Conservation (phyloP, 2,329 filamentous ascomycete genomes). For the Claviceps purpurea region DNA sequence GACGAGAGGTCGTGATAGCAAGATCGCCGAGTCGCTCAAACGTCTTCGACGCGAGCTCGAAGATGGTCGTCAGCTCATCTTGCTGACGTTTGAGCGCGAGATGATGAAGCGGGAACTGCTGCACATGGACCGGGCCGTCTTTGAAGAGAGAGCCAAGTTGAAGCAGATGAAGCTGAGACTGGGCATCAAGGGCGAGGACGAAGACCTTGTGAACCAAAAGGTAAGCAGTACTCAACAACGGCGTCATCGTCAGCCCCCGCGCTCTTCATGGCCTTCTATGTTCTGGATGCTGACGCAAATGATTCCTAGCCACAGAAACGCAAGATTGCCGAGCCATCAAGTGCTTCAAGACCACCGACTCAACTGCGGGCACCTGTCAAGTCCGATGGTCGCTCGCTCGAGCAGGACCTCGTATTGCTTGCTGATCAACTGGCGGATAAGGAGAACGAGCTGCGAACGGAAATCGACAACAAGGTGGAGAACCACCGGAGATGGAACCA, state of each 20-base stretch:
- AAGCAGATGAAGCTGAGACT: conserved; percentile 83
- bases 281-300: conserved; percentile 21
- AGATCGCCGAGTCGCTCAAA: conserved; percentile 89
- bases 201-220: conserved; percentile 90
- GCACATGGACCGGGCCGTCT: conserved; percentile 61
- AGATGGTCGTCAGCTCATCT: conserved; percentile 68
- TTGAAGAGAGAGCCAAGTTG: conserved; percentile 67
- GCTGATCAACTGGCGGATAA: conserved; percentile 69
- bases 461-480: conserved; percentile 75
- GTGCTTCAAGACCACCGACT: conserved; percentile 46
- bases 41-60: conserved; percentile 83
- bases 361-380: conserved; percentile 59
- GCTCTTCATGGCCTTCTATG: no score
- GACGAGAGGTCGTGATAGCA: conserved; percentile 83
- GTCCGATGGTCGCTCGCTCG: conserved; percentile 55
- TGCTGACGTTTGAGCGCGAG: conserved; percentile 69
- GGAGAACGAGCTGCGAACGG: conserved; percentile 64
- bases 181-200: conserved; percentile 82
- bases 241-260: conserved; percentile 6
- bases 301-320: conserved; percentile 52
- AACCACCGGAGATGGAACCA: conserved; percentile 90
- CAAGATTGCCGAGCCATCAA: conserved; percentile 46
- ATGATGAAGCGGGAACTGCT: conserved; percentile 65
- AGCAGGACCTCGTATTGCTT: conserved; percentile 66
- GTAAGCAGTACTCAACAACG: conserved; percentile 32